Percentiles rank a stretch among this genome's conserved stretches.
Evolutionary conservation across 2,329 filamentous ascomycete species (phyloP).

Genomic region (Penicillium occitanis): DNA sequence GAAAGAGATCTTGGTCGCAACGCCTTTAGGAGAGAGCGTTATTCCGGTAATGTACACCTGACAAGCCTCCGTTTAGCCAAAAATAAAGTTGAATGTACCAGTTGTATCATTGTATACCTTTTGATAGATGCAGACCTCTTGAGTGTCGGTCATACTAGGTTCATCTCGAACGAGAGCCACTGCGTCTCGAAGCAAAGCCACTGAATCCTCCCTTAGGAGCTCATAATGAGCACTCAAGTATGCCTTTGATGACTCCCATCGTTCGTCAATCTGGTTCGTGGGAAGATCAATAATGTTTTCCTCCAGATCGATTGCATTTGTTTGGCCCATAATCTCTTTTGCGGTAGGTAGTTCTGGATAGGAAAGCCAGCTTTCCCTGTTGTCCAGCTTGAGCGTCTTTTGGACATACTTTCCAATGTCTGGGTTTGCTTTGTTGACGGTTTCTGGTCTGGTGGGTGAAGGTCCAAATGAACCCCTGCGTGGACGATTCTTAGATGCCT

Average conservation of each 20-base stretch:
- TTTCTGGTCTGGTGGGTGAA: background rate
- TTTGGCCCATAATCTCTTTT: conserved; percentile 38
- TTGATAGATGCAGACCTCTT: conserved; percentile 65
- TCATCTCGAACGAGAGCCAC: conserved; percentile 56
- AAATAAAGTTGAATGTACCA: background rate
- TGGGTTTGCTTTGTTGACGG: conserved; percentile 26
- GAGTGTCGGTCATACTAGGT: conserved; percentile 59
- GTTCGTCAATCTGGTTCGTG: conserved; percentile 55
- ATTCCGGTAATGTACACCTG: conserved; percentile 68
- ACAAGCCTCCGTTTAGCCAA: conserved; percentile 1
- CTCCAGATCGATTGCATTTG: conserved; percentile 22
- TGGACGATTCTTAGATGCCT: conserved; percentile 2
- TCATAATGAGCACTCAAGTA: conserved; percentile 75
- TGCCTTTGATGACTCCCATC: conserved; percentile 60
- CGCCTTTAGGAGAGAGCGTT: conserved; percentile 61
- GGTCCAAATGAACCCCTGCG: background rate
- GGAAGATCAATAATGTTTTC: conserved; percentile 42
- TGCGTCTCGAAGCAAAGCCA: conserved; percentile 67
- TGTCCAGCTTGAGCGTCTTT: conserved; percentile 21
- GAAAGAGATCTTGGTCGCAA: conserved; percentile 69
- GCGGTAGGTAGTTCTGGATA: conserved; percentile 44
- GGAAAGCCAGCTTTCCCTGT: conserved; percentile 33
- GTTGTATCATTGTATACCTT: conserved; percentile 50
- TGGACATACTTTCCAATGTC: conserved; percentile 34
- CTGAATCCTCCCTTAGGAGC: conserved; percentile 71